These are phyloP conservation scores for Ogataea salicorniae DNA, from an alignment of 805 yeast species.

Conservation along the genomic window DNA sequence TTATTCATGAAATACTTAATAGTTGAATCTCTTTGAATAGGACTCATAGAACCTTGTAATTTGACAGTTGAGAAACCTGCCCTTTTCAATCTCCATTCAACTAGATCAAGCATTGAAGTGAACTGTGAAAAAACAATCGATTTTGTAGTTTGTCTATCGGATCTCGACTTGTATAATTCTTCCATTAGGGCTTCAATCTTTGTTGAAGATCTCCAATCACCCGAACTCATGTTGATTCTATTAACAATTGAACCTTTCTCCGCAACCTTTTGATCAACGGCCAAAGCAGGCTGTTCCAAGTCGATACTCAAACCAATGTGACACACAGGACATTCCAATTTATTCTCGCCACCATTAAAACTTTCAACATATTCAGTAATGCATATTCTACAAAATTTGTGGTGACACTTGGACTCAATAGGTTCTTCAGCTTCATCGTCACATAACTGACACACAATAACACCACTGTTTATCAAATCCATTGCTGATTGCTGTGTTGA, in stretches of 20 bases:
- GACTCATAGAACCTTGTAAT: slow-evolving; percentile 95
- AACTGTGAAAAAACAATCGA: slow-evolving; percentile 97
- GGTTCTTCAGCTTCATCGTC: slow-evolving; percentile 99
- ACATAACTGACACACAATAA: slow-evolving; percentile 84
- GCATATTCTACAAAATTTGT: slow-evolving; percentile 89
- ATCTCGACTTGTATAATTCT: slow-evolving; percentile 79
- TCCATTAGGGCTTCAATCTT: slow-evolving; percentile 95
- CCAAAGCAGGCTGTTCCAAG: slow-evolving; percentile 78
- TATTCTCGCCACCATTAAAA: slow-evolving; percentile 51
- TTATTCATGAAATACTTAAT: slow-evolving; percentile 90
- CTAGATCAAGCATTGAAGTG: slow-evolving; percentile 91
- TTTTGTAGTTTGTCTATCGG: slow-evolving; percentile 84
- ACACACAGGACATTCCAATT: slow-evolving; percentile 90
- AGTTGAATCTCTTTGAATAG: slow-evolving; percentile 87
- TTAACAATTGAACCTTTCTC: slow-evolving; percentile 75
- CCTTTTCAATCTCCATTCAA: slow-evolving; percentile 90
- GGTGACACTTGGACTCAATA: slow-evolving; percentile 90
- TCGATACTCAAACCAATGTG: slow-evolving; percentile 92
- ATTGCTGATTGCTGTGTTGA: slow-evolving; percentile 30
- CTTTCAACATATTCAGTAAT: slow-evolving; percentile 85
- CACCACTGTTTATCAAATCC: slow-evolving; percentile 35
- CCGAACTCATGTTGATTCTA: slow-evolving; percentile 72
- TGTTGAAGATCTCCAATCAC: slow-evolving; percentile 90
- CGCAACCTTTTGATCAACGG: slow-evolving; percentile 53
- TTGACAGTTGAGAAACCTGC: slow-evolving; percentile 96